Evolutionary conservation across 2,329 filamentous ascomycete species (phyloP).

Genomic region (Sporothrix inflata): DNA sequence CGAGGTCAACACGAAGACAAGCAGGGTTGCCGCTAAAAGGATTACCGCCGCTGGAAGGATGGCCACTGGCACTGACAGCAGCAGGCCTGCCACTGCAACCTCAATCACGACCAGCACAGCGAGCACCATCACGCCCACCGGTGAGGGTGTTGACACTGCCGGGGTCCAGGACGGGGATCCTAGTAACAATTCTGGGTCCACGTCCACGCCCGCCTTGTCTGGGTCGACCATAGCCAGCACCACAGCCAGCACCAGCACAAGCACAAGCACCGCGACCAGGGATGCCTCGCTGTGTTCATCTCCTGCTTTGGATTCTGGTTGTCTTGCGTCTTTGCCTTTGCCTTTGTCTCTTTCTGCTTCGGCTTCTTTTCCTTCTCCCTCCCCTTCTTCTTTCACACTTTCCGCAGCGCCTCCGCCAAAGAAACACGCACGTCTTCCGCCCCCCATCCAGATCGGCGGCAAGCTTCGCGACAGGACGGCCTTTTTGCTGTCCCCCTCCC

Average conservation of each 20-base stretch:
- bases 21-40: neutral
- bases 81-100: conserved; percentile 16
- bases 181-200: neutral
- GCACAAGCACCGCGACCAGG: neutral
- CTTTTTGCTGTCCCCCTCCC: conserved; percentile 19
- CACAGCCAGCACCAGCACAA: neutral
- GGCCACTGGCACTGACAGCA: conserved; percentile 3
- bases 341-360: conserved; percentile 14
- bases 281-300: conserved; percentile 10
- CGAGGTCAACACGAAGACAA: neutral
- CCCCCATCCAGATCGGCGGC: conserved; percentile 17
- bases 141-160: conserved; percentile 18
- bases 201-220: neutral
- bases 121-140: neutral
- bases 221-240: neutral
- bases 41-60: neutral
- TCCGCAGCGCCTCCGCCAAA: neutral
- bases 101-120: neutral
- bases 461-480: conserved; percentile 2
- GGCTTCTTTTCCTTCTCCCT: neutral
- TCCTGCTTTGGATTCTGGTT: neutral
- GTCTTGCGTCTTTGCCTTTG: neutral
- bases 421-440: neutral
- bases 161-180: conserved; percentile 27
- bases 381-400: neutral